Base-by-base conservation (phyloP, 148 eudicot species). In the Silene latifolia region DNA sequence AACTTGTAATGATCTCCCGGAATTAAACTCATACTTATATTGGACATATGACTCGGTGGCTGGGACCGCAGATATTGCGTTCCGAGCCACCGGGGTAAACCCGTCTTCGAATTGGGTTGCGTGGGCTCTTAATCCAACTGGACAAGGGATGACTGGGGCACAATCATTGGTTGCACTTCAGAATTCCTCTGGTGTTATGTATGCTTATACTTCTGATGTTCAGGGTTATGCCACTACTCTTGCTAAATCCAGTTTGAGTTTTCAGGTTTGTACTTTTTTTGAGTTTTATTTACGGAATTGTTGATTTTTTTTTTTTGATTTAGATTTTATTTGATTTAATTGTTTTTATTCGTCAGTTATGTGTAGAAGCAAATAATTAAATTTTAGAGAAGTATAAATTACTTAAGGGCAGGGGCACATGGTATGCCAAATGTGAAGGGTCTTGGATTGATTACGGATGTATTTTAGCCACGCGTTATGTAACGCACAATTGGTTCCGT, bases 161-260 rank as follows among this genome's bases (percentile, higher is more conserved):
- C 98, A 95, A 71, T 51, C 87, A 1, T 79, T 96, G 24, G 94
- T 96, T 0, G 98, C 94, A 0, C 66, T 76, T 20, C 79, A 48
- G 47, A 88, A 86, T 75, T 77, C 97, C 0, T 77, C 79, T 4
- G 83, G 86, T 1, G 21, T 10, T 4, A 32, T 83, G 9, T 57
- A 13, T 3, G 94, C 91, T 0, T 87, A 88, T 80, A 92, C 97
- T 13, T 80, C 97, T 0, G 54, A 82, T 9, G 78, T 89, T 2
- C 1, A 12, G 1, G 0, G 44, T 0, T 47, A 56, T 0, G 0
- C 0, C 3, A 79, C 87, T 0, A 0, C 67, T 4, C 58, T 90
- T 51, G 21, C 80, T 7, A 60, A 69, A 21, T 75, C 85, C 2
- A 0, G 0, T 5, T 39, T 96, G 60, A 92, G 93, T 76, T 96